Evolutionary conservation across 83 land plant species (phyloP).

Genomic region (Picea engelmannii): DNA sequence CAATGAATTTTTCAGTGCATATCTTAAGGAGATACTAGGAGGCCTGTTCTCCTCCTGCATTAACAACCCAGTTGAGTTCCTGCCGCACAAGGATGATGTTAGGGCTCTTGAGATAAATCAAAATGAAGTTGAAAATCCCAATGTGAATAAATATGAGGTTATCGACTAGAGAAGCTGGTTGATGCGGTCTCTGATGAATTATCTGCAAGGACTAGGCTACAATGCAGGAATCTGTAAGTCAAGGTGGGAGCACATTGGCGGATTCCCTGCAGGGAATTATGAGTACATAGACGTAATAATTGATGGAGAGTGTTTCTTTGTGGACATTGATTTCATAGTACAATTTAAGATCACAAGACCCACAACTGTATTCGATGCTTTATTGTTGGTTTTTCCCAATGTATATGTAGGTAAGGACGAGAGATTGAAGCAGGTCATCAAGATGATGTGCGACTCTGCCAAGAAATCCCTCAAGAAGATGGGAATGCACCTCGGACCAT

Average conservation of each 20-base stretch:
- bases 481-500: constrained; percentile 40
- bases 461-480: constrained; percentile 33
- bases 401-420: constrained; percentile 48
- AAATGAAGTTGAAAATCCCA: not conserved
- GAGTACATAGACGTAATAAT: constrained; percentile 68
- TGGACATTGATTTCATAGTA: constrained; percentile 49
- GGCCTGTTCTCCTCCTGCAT: not conserved
- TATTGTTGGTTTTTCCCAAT: constrained; percentile 40
- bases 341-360: constrained; percentile 79
- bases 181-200: constrained; percentile 41
- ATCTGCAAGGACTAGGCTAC: constrained; percentile 46
- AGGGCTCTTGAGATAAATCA: not conserved
- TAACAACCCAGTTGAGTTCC: not conserved
- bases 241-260: constrained; percentile 51
- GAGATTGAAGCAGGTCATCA: constrained; percentile 27
- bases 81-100: not conserved
- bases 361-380: constrained; percentile 30
- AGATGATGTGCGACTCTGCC: constrained; percentile 27
- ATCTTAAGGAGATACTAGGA: not conserved
- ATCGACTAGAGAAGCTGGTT: not conserved
- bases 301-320: constrained; percentile 26
- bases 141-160: not conserved
- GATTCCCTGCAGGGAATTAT: constrained; percentile 58
- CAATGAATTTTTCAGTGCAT: not conserved
- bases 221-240: constrained; percentile 71